These are phyloP conservation scores for Alternaria viburni DNA, from an alignment of 2,329 filamentous ascomycete species.

Conservation along the genomic window DNA sequence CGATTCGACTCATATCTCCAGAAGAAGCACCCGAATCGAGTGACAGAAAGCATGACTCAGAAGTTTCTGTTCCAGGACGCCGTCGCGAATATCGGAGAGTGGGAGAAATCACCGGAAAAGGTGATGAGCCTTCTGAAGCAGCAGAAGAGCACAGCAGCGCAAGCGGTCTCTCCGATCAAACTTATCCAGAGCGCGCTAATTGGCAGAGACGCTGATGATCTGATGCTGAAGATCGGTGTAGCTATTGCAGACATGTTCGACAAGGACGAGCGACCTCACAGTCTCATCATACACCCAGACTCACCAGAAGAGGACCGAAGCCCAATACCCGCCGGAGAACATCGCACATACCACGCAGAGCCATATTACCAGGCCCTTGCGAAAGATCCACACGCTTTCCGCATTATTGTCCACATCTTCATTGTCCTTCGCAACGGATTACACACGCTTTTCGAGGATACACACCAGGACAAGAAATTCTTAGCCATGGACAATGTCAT, in stretches of 20 bases:
- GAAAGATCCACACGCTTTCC: constrained; percentile 52
- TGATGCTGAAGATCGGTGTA: constrained; percentile 53
- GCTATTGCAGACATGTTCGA: constrained; percentile 50
- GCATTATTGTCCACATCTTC: constrained; percentile 60
- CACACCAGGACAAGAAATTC: constrained; percentile 28
- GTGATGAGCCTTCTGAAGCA: constrained; percentile 68
- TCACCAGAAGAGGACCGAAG: constrained; percentile 21
- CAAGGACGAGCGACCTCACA: constrained; percentile 32
- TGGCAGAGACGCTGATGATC: constrained; percentile 60
- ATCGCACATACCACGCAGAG: constrained; percentile 30
- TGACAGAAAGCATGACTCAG: constrained; percentile 61
- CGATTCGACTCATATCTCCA: constrained; percentile 78
- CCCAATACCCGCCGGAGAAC: constrained; percentile 23
- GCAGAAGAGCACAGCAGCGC: constrained; percentile 61
- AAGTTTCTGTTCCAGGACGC: constrained; percentile 70
- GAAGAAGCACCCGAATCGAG: constrained; percentile 58
- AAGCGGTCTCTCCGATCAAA: constrained; percentile 72
- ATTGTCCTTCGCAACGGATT: constrained; percentile 66
- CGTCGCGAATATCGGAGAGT: constrained; percentile 66
- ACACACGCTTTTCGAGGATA: constrained; percentile 15
- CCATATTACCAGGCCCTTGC: constrained; percentile 42
- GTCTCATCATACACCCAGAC: constrained; percentile 42
- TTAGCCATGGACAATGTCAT: constrained; percentile 73
- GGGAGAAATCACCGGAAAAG: constrained; percentile 57
- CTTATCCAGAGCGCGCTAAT: constrained; percentile 79